phyloP scores from a whole-genome alignment of 495 filamentous ascomycete species.

The Xylaria grammica region DNA sequence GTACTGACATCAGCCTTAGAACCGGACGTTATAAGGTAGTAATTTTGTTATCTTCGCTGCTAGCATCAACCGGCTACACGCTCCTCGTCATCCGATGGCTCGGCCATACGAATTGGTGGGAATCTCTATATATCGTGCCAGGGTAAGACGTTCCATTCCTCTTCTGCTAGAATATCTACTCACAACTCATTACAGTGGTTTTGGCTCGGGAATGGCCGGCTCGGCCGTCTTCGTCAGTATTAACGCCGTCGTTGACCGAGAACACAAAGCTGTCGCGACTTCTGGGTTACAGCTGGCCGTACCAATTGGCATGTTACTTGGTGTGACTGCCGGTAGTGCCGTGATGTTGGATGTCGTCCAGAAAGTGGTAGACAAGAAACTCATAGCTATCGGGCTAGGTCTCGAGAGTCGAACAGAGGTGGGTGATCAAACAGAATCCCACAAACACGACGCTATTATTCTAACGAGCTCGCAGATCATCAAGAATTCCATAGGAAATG shows the following conservation, averaged over 20 bases:
- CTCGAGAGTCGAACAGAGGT: constrained; percentile 30
- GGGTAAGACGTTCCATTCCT: constrained; percentile 35
- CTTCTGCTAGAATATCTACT: background rate
- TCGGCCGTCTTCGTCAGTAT: constrained; percentile 61
- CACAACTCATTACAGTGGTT: constrained; percentile 36
- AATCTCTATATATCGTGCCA: constrained; percentile 68
- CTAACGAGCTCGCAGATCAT: constrained; percentile 36
- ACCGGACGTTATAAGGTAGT: constrained; percentile 66
- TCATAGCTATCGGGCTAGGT: constrained; percentile 31
- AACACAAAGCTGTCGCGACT: constrained; percentile 60
- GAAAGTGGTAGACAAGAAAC: constrained; percentile 18
- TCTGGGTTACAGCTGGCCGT: constrained; percentile 56
- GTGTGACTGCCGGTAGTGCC: constrained; percentile 54
- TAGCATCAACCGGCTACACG: constrained; percentile 57
- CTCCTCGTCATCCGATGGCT: constrained; percentile 66
- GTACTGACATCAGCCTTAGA: constrained; percentile 30
- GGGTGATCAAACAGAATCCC: background rate
- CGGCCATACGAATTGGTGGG: constrained; percentile 62
- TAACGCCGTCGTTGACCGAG: constrained; percentile 54
- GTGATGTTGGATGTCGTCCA: constrained; percentile 41
- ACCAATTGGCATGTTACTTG: constrained; percentile 56
- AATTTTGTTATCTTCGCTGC: constrained; percentile 54
- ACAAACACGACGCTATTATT: background rate
- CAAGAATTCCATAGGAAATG: constrained; percentile 45
- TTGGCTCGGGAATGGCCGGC: constrained; percentile 59